These are phyloP conservation scores for Phytophthora sp. DNA, from an alignment of 352 stramenopile genomes.

Conservation along the genomic window DNA sequence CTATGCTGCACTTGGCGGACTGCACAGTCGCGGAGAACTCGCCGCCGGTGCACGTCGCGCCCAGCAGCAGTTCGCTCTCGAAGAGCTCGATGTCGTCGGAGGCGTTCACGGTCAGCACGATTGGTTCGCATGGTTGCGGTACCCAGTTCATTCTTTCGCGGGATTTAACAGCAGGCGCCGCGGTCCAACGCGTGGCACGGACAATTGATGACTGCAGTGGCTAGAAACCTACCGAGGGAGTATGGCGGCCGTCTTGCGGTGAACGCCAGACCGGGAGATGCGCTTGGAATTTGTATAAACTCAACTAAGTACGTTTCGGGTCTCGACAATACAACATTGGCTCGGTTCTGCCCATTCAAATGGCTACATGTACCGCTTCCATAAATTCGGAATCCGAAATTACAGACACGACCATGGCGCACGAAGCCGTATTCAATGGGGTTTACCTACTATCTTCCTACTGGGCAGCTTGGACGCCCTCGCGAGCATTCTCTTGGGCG, in stretches of 20 bases:
- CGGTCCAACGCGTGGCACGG: neutral
- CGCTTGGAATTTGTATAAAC: constrained; percentile 6
- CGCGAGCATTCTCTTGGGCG: constrained; percentile 37
- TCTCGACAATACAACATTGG: constrained; percentile 22
- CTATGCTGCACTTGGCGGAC: constrained; percentile 27
- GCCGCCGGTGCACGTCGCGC: neutral
- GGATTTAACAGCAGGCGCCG: constrained; percentile 18
- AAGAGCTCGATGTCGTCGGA: constrained; percentile 24
- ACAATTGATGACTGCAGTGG: constrained; percentile 30
- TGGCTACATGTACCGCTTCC: constrained; percentile 19
- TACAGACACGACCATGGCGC: neutral
- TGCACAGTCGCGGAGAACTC: constrained; percentile 10
- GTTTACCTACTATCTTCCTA: constrained; percentile 13
- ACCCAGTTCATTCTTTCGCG: constrained; percentile 30
- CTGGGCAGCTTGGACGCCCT: constrained; percentile 8
- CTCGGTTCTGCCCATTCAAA: constrained; percentile 4
- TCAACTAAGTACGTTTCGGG: constrained; percentile 5
- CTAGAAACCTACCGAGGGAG: constrained; percentile 16
- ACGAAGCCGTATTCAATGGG: constrained; percentile 10
- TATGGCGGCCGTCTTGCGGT: neutral
- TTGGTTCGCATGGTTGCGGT: constrained; percentile 15
- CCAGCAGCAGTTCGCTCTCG: constrained; percentile 10
- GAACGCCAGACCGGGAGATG: constrained; percentile 1
- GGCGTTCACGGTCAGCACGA: constrained; percentile 27
- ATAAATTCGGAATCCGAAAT: too few species aligned